phyloP scores from a whole-genome alignment of 345 rosid species.

The Physaria fendleri region DNA sequence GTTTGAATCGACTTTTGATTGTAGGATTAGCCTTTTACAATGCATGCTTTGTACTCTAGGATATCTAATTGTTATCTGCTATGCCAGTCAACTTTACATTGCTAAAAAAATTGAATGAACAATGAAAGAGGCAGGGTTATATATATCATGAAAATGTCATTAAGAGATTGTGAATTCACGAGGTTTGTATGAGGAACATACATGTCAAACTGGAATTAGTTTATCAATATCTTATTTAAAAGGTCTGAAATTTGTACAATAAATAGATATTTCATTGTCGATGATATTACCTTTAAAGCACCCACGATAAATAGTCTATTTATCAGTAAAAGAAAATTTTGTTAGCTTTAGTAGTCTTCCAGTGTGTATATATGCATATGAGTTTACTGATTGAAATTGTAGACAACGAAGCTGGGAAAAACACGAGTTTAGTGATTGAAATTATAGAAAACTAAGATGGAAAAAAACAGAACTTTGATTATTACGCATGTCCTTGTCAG shows the following conservation, averaged over 20 bases:
- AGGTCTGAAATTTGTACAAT: slow-evolving; percentile 7
- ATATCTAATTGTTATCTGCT: background rate
- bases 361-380: background rate
- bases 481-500: background rate
- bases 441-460: background rate
- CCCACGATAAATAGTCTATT: slow-evolving; percentile 73
- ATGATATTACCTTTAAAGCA: slow-evolving; percentile 52
- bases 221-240: background rate
- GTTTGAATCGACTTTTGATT: too few species aligned
- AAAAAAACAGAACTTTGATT: background rate
- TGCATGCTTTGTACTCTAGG: background rate
- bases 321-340: background rate
- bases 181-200: slow-evolving; percentile 23
- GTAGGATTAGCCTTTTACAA: background rate
- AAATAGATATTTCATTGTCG: slow-evolving; percentile 22
- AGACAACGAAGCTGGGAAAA: background rate
- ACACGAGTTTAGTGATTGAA: background rate
- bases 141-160: slow-evolving; percentile 50
- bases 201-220: background rate
- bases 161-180: slow-evolving; percentile 50
- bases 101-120: slow-evolving; percentile 87
- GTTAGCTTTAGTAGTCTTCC: background rate
- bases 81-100: slow-evolving; percentile 90
- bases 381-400: background rate
- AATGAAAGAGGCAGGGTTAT: slow-evolving; percentile 98